phyloP scores from a whole-genome alignment of 176 grass and related monocot genomes.

The Microstegium vimineum region DNA sequence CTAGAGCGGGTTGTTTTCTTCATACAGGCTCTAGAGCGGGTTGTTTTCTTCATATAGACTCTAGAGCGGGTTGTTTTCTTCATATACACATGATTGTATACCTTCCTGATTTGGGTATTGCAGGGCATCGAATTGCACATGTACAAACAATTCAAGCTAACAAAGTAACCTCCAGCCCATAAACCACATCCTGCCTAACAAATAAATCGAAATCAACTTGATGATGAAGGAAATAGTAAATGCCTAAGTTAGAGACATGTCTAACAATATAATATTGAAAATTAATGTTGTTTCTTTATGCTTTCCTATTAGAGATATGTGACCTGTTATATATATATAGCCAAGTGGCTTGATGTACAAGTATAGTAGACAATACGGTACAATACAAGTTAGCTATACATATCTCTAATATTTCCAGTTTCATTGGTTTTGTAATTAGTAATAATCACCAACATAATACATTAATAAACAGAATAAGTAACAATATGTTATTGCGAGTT shows the following conservation, averaged over 20 bases:
- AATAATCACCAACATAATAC: slow-evolving; percentile 20
- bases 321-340: too few species aligned
- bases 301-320: too few species aligned
- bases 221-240: background rate
- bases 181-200: background rate
- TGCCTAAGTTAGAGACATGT: background rate
- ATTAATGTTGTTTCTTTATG: background rate
- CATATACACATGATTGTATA: background rate
- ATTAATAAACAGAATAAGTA: slow-evolving; percentile 14
- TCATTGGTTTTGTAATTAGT: slow-evolving; percentile 7
- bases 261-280: background rate
- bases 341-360: too few species aligned
- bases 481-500: slow-evolving; percentile 21
- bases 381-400: too few species aligned
- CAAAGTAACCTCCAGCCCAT: background rate
- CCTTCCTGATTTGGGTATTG: background rate
- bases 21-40: too few species aligned
- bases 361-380: too few species aligned
- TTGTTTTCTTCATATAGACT: background rate
- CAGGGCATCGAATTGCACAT: background rate
- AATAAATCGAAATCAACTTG: background rate
- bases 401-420: too few species aligned
- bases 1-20: too few species aligned
- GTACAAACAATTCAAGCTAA: background rate
- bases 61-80: too few species aligned